phyloP scores from a whole-genome alignment of 2,329 filamentous ascomycete species.

The Fusarium temperatum region DNA sequence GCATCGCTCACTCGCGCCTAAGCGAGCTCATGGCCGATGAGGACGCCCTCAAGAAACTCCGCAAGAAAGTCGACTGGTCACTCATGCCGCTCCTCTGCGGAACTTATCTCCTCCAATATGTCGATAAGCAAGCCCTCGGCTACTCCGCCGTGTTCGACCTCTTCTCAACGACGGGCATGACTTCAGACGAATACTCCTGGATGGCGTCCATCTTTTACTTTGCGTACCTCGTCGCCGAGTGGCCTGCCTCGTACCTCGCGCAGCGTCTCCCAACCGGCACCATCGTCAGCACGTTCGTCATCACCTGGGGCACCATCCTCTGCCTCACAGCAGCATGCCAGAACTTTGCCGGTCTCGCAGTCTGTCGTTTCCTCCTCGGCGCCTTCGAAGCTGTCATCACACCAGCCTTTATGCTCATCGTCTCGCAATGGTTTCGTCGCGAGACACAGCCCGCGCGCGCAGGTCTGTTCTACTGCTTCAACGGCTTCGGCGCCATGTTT shows the following conservation, averaged over 20 bases:
- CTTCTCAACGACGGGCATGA: constrained; percentile 58
- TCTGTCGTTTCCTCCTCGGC: constrained; percentile 58
- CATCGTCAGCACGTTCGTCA: constrained; percentile 47
- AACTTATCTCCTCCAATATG: constrained; percentile 62
- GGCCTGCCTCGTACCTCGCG: constrained; percentile 49
- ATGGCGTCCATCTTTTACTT: constrained; percentile 66
- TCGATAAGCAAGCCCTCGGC: constrained; percentile 64
- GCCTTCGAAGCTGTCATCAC: constrained; percentile 60
- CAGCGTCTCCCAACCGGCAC: constrained; percentile 48
- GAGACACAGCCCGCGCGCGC: constrained; percentile 58
- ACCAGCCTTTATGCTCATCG: constrained; percentile 61
- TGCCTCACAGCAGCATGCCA: constrained; percentile 54
- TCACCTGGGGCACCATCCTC: constrained; percentile 52
- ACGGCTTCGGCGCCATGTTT: constrained; percentile 56
- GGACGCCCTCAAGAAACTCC: constrained; percentile 38
- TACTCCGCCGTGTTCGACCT: constrained; percentile 67
- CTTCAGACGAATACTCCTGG: constrained; percentile 59
- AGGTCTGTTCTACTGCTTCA: constrained; percentile 52
- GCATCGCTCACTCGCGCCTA: constrained; percentile 35
- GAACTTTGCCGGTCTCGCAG: constrained; percentile 55
- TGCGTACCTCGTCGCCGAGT: constrained; percentile 56
- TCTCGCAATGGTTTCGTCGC: constrained; percentile 59
- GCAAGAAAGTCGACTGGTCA: constrained; percentile 58
- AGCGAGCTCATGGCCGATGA: constrained; percentile 40
- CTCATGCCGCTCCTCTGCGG: constrained; percentile 61